These are phyloP conservation scores for Stagonosporopsis rhizophila DNA, from an alignment of 2,329 filamentous ascomycete species.

Conservation along the genomic window DNA sequence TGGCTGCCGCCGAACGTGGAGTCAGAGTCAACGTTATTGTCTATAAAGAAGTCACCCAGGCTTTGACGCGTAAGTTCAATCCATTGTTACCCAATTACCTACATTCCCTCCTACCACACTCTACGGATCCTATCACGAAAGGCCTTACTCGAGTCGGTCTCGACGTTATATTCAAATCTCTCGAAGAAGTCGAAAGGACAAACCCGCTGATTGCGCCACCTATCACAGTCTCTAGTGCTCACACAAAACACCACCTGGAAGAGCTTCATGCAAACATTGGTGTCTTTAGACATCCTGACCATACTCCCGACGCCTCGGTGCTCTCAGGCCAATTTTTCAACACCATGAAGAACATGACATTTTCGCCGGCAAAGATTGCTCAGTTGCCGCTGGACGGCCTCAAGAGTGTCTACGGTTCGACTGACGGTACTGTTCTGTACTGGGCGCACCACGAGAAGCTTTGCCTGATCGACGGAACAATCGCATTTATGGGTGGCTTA, in stretches of 20 bases:
- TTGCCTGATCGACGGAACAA: slow-evolving; percentile 77
- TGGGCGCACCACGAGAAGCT: slow-evolving; percentile 97
- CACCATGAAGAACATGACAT: slow-evolving; percentile 62
- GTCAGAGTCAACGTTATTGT: slow-evolving; percentile 87
- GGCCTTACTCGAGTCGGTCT: slow-evolving; percentile 51
- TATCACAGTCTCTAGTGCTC: slow-evolving; percentile 66
- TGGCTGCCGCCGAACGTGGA: slow-evolving; percentile 81
- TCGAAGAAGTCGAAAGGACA: slow-evolving; percentile 55
- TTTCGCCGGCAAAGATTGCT: slow-evolving; percentile 63
- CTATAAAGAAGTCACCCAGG: slow-evolving; percentile 84
- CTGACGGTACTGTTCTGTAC: slow-evolving; percentile 81
- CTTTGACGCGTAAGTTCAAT: slow-evolving; percentile 73
- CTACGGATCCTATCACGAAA: slow-evolving; percentile 52
- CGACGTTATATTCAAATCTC: slow-evolving; percentile 53
- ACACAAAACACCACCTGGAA: slow-evolving; percentile 83
- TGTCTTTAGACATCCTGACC: slow-evolving; percentile 91
- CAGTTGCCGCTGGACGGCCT: slow-evolving; percentile 76
- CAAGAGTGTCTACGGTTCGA: slow-evolving; percentile 81
- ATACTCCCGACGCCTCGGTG: slow-evolving; percentile 75
- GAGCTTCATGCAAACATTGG: slow-evolving; percentile 81
- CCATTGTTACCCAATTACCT: slow-evolving; percentile 53
- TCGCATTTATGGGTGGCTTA: slow-evolving; percentile 90
- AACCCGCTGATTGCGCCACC: slow-evolving; percentile 54
- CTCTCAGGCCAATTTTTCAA: slow-evolving; percentile 65
- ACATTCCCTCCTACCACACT: slow-evolving; percentile 52